These are phyloP conservation scores for Endocarpon pusillum DNA, from an alignment of 495 filamentous ascomycete species.

Conservation along the genomic window DNA sequence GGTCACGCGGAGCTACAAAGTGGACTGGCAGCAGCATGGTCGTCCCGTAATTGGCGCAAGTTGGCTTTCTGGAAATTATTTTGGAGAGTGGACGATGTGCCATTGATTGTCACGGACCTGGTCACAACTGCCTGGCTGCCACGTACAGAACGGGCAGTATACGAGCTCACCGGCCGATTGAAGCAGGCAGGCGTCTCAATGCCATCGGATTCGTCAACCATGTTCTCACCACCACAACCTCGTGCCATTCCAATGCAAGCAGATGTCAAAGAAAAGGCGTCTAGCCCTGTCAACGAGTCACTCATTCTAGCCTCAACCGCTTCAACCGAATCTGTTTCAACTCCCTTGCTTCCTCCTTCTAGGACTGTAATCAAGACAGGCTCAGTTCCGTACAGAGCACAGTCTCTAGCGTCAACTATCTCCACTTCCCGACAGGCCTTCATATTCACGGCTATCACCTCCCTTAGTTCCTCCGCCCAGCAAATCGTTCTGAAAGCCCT, in stretches of 20 bases:
- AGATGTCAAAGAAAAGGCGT: neutral
- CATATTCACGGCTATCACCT: conserved; percentile 45
- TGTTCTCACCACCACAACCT: too few relatives aligned
- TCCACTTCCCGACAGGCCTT: conserved; percentile 18
- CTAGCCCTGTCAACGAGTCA: neutral
- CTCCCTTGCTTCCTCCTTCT: conserved; percentile 33
- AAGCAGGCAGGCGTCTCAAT: conserved; percentile 46
- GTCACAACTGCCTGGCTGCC: conserved; percentile 56
- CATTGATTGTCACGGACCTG: conserved; percentile 61
- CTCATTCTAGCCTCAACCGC: conserved; percentile 22
- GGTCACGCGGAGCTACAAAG: conserved; percentile 71
- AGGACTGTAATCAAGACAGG: too few relatives aligned
- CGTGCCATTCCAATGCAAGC: neutral
- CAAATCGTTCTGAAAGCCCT: conserved; percentile 58
- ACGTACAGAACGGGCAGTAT: conserved; percentile 52
- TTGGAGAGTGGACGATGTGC: conserved; percentile 85
- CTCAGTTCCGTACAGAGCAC: too few relatives aligned
- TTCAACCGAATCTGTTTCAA: conserved; percentile 36
- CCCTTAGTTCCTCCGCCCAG: conserved; percentile 66
- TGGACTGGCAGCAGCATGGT: conserved; percentile 57
- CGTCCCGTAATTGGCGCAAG: conserved; percentile 49
- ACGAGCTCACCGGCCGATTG: conserved; percentile 70
- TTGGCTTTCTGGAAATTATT: conserved; percentile 89
- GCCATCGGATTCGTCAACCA: too few relatives aligned
- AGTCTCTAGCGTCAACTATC: neutral